A percentile compares a stretch with the other conserved stretches of the same genome.
Conservation (phyloP, 2,329 filamentous ascomycete species). For the Pyricularia grisea region DNA sequence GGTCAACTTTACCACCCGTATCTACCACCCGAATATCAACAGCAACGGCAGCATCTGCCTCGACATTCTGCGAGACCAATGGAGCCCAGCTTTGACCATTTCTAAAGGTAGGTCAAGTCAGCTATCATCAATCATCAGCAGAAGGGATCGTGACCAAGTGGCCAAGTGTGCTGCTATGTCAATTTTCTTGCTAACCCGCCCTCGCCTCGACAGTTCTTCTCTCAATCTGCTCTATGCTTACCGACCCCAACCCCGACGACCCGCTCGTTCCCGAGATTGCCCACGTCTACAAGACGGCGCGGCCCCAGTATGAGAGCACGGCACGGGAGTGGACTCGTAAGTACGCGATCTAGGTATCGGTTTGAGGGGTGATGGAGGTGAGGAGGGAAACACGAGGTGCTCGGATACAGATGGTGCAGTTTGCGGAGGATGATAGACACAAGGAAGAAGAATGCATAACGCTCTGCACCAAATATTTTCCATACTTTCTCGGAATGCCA, state of each 20-base stretch:
- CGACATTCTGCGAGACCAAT: slow-evolving; percentile 97
- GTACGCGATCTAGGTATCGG: slow-evolving; percentile 70
- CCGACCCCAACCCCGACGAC: slow-evolving; percentile 98
- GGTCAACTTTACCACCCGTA: slow-evolving; percentile 99
- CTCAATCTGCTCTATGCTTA: slow-evolving; percentile 99
- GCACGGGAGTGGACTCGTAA: slow-evolving; percentile 98
- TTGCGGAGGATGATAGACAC: neutral
- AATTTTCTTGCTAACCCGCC: slow-evolving; percentile 5
- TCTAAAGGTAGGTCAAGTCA: slow-evolving; percentile 67
- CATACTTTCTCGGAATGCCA: neutral
- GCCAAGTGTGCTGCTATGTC: neutral
- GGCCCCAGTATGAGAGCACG: slow-evolving; percentile 88
- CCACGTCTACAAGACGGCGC: slow-evolving; percentile 99
- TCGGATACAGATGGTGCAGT: neutral
- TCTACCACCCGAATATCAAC: slow-evolving; percentile 99
- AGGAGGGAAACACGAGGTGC: neutral
- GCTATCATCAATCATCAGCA: slow-evolving; percentile 6
- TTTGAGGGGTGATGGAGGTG: neutral
- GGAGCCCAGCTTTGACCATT: slow-evolving; percentile 96
- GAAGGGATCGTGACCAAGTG: neutral
- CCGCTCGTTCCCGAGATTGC: slow-evolving; percentile 98
- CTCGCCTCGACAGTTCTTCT: slow-evolving; percentile 59
- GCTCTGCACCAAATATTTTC: neutral
- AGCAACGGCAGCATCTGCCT: slow-evolving; percentile 98
- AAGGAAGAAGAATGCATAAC: slow-evolving; percentile 3